phyloP scores from a whole-genome alignment of 1,139 yeast genomes.

The Pichia sp. region DNA sequence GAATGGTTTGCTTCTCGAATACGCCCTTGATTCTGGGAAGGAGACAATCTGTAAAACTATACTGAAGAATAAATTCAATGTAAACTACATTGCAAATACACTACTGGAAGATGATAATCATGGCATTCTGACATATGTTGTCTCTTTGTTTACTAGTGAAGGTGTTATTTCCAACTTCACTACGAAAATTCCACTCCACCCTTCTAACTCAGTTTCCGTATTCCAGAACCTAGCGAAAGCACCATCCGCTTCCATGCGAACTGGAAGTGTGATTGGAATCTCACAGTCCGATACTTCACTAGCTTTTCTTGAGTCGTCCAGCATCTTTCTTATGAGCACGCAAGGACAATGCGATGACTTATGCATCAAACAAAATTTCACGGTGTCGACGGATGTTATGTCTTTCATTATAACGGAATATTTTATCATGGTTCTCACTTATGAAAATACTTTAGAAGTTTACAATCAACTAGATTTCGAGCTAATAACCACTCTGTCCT shows the following conservation, averaged over 20 bases:
- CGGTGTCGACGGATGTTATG: too few relatives aligned
- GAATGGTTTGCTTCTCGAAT: constrained; percentile 40
- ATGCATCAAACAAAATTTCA: too few relatives aligned
- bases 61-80: constrained; percentile 24
- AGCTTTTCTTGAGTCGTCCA: too few relatives aligned
- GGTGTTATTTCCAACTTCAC: background rate
- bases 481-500: constrained; percentile 12
- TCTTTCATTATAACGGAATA: constrained; percentile 33
- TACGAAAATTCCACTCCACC: constrained; percentile 8
- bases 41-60: constrained; percentile 35
- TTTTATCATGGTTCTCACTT: constrained; percentile 43
- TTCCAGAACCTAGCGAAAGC: constrained; percentile 15
- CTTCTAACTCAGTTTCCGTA: constrained; percentile 9
- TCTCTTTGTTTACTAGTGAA: constrained; percentile 5
- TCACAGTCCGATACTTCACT: too few relatives aligned
- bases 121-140: constrained; percentile 3
- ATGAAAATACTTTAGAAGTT: constrained; percentile 32
- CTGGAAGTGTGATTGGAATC: too few relatives aligned
- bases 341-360: too few relatives aligned
- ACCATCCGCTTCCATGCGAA: too few relatives aligned
- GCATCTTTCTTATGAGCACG: too few relatives aligned
- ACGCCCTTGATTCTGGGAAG: constrained; percentile 34
- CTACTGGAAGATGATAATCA: background rate
- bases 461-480: constrained; percentile 46
- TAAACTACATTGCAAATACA: constrained; percentile 6